Evolutionary conservation across 179 eudicot genomes (phyloP), one percentile per base, ranked within the genome.

Genomic region (Patellifolia procumbens): DNA sequence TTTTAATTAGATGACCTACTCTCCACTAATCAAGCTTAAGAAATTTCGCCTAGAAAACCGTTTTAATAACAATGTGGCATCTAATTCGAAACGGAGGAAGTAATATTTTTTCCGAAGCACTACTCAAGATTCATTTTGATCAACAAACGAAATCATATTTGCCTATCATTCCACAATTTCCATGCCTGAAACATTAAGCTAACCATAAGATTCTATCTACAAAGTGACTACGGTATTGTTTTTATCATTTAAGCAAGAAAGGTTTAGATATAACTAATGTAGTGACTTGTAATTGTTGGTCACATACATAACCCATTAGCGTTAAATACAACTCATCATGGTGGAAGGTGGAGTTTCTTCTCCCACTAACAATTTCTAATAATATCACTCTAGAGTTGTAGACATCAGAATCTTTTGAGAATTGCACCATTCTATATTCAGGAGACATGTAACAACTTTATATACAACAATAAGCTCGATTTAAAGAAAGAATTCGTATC

Each of bases 121-220:
- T 79, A 82, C 31, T 82, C 76, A 12, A 49, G 9, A 42, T 82
- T 69, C 28, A 61, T 12, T n/a, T 37, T 78, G 79, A 73, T 85
- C 83, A 29, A 85, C 79, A 37, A 85, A 69, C 28, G 78, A 45
- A 35, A 76, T 66, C n/a, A 63, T 69, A 17, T 79, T 55, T 22
- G 78, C 81, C 16, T n/a, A n/a, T 85, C 81, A 19, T 64, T 79
- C 87, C 87, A 85, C 69, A 82, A 26, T 66, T 82, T 79, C 85
- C 83, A 85, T 49, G 81, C 87, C 87, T 85, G 83, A 43, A 73
- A n/a, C n/a, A n/a, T n/a, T n/a, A n/a, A n/a, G n/a, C n/a, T n/a
- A n/a, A n/a, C n/a, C n/a, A n/a, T n/a, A n/a, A n/a, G n/a, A n/a
- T n/a, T n/a, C n/a, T n/a, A 64, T 32, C 56, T 67, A 39, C 28